Evolutionary conservation across 106 monocot genomes (phyloP).

Genomic region (Acorus gramineus): DNA sequence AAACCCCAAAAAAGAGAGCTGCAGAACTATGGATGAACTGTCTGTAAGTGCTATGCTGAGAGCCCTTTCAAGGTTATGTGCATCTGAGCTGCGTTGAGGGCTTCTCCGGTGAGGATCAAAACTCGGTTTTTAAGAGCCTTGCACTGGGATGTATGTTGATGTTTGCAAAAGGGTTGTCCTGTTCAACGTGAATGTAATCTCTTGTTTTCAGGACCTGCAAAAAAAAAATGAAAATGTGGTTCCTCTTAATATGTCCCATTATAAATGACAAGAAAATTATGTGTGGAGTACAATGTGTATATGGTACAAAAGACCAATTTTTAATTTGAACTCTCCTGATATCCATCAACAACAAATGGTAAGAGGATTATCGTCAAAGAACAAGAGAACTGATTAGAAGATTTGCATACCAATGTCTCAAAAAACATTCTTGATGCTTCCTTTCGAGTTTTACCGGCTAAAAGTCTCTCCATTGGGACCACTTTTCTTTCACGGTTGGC

Average conservation of each 20-base stretch:
- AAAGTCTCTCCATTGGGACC: constrained; percentile 62
- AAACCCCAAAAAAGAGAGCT: too few species aligned
- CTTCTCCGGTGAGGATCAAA: constrained; percentile 26
- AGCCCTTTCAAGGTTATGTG: constrained; percentile 6
- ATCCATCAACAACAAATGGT: too few species aligned
- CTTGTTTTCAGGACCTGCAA: constrained; percentile 80
- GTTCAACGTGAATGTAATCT: constrained; percentile 80
- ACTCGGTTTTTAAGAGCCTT: constrained; percentile 77
- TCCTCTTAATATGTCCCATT: background rate
- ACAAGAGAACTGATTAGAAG: background rate
- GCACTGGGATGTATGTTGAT: constrained; percentile 56
- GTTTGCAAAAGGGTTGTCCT: constrained; percentile 55
- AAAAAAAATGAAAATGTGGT: constrained; percentile 1
- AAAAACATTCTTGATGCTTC: constrained; percentile 99
- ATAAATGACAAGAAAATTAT: background rate
- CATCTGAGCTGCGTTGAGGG: background rate
- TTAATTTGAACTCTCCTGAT: background rate
- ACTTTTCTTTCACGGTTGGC: constrained; percentile 49
- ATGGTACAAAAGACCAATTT: background rate
- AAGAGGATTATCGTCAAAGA: too few species aligned
- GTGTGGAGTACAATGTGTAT: background rate
- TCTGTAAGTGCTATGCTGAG: background rate
- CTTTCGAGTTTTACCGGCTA: constrained; percentile 87
- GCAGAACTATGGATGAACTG: too few species aligned
- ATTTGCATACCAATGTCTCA: constrained; percentile 82